These are phyloP conservation scores for Komagataella mondaviorum DNA, from an alignment of 805 yeast species.

Conservation along the genomic window DNA sequence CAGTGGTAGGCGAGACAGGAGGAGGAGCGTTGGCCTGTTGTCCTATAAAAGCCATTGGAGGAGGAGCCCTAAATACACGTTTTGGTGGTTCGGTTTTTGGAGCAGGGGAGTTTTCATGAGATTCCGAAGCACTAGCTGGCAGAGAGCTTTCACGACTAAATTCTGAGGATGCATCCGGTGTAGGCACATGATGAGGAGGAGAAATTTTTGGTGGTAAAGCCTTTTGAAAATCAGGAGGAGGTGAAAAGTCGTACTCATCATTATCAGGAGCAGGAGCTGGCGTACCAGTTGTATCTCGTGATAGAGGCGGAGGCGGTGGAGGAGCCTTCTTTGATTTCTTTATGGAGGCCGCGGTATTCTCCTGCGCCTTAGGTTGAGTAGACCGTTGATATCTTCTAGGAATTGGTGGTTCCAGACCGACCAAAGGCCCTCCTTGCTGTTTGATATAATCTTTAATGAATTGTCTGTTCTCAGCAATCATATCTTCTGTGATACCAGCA, in stretches of 20 bases:
- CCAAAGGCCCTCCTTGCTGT: conserved; percentile 65
- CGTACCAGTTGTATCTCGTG: conserved; percentile 20
- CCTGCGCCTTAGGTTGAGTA: conserved; percentile 4
- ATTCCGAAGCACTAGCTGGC: conserved; percentile 5
- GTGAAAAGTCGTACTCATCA: conserved; percentile 10
- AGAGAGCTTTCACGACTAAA: conserved; percentile 3
- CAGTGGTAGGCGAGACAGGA: background rate
- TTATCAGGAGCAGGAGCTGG: conserved; percentile 18
- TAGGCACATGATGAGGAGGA: background rate
- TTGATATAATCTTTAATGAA: conserved; percentile 70
- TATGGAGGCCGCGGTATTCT: conserved; percentile 10
- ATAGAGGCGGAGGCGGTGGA: conserved; percentile 21
- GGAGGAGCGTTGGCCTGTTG: conserved; percentile 4
- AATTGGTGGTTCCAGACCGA: conserved; percentile 75
- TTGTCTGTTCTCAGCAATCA: conserved; percentile 78
- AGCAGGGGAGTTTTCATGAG: background rate
- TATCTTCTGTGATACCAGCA: conserved; percentile 75
- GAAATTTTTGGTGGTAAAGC: conserved; percentile 4
- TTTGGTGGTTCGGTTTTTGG: conserved; percentile 5
- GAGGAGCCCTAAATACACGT: conserved; percentile 23
- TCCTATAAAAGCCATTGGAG: conserved; percentile 7
- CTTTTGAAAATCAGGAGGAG: conserved; percentile 9
- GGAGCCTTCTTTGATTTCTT: conserved; percentile 18
- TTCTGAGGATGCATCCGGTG: conserved; percentile 6
- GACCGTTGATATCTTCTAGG: conserved; percentile 35